phyloP scores from a whole-genome alignment of 768 basidiomycete species.

The Xerocomellus amylosporus region DNA sequence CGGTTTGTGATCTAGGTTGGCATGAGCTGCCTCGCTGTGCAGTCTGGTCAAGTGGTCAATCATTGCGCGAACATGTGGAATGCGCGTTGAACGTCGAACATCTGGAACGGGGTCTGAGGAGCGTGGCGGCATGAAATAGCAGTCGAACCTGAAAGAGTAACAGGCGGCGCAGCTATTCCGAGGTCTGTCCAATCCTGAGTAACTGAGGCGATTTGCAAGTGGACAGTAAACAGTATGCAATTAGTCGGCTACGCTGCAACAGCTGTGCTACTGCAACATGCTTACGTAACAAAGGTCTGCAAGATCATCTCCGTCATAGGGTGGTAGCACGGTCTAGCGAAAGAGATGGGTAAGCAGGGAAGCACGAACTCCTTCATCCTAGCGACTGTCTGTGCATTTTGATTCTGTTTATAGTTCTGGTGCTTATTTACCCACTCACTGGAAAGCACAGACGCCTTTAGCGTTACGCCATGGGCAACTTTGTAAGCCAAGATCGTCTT shows the following conservation, averaged over 20 bases:
- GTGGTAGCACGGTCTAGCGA: not conserved
- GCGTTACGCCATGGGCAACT: not conserved
- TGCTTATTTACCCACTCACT: not conserved
- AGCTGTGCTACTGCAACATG: too few relatives aligned
- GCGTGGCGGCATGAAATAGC: slow-evolving; percentile 20
- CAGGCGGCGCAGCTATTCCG: slow-evolving; percentile 11
- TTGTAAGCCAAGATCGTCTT: not conserved
- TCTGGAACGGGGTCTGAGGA: slow-evolving; percentile 27
- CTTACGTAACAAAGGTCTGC: slow-evolving; percentile 16
- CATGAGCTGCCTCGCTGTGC: slow-evolving; percentile 25
- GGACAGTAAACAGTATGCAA: too few relatives aligned
- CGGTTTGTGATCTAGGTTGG: slow-evolving; percentile 19
- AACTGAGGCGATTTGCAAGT: not conserved
- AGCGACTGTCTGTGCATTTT: not conserved
- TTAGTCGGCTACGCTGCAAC: too few relatives aligned
- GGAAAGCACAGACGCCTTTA: not conserved
- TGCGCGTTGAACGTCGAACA: slow-evolving; percentile 34
- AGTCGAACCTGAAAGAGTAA: slow-evolving; percentile 9
- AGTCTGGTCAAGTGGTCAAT: slow-evolving; percentile 26
- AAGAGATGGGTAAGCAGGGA: not conserved
- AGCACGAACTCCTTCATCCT: not conserved
- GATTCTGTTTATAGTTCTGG: not conserved
- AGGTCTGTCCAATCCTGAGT: not conserved
- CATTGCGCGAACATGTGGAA: slow-evolving; percentile 34
- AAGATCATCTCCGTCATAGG: too few relatives aligned